Evolutionary conservation across 148 eudicot genomes (phyloP).

Genomic region (Silene latifolia): DNA sequence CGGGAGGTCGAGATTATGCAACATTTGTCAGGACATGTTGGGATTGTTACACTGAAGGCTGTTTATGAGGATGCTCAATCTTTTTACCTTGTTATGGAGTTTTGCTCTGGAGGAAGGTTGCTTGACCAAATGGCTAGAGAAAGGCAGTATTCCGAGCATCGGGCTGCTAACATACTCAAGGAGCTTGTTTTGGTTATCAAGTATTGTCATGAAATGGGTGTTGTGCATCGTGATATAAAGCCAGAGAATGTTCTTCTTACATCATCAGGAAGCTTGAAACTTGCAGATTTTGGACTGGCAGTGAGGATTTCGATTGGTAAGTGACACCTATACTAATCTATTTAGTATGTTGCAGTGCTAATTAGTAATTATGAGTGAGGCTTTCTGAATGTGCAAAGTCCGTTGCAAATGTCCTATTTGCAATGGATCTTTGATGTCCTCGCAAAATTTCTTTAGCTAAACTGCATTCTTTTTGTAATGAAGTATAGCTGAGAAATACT

Average conservation of each 20-base stretch:
- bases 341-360: background rate
- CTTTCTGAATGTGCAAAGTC: background rate
- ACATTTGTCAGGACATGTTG: constrained; percentile 52
- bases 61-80: constrained; percentile 64
- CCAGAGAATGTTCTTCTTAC: constrained; percentile 73
- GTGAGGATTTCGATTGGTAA: constrained; percentile 43
- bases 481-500: too few species aligned
- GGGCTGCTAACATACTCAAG: constrained; percentile 53
- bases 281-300: constrained; percentile 77
- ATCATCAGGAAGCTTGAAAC: constrained; percentile 54
- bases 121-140: constrained; percentile 63
- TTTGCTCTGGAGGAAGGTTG: constrained; percentile 67
- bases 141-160: constrained; percentile 47
- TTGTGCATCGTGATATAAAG: constrained; percentile 73
- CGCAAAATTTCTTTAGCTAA: too few species aligned
- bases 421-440: too few species aligned
- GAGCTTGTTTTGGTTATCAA: constrained; percentile 56
- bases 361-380: background rate
- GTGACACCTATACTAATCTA: constrained; percentile 6
- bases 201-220: constrained; percentile 84
- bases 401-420: too few species aligned
- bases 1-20: constrained; percentile 61
- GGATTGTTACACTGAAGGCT: constrained; percentile 51
- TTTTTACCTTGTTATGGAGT: constrained; percentile 71
- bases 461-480: too few species aligned